Percentiles rank a stretch among this genome's conserved stretches.
Evolutionary conservation across 768 basidiomycete genomes (phyloP).

Genomic region (Candolleomyces efflorescens): DNA sequence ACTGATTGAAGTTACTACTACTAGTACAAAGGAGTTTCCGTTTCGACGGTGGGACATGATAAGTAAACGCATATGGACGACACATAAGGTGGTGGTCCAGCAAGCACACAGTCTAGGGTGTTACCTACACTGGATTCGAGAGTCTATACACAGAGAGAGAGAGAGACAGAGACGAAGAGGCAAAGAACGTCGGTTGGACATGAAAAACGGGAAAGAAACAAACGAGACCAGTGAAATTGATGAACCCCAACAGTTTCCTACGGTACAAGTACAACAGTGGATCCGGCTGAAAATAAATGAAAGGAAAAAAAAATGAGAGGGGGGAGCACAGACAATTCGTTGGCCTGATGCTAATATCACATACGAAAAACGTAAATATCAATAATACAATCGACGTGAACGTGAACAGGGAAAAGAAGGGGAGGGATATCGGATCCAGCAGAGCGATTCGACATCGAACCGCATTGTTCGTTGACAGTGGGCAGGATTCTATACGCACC

Average conservation of each 20-base stretch:
- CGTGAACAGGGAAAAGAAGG: not conserved
- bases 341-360: not conserved
- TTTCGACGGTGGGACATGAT: not conserved
- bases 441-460: not conserved
- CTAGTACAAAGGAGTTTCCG: too few relatives aligned
- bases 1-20: too few relatives aligned
- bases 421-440: not conserved
- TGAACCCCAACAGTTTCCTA: not conserved
- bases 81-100: not conserved
- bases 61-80: not conserved
- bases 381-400: conserved; percentile 1
- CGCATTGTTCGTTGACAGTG: not conserved
- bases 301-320: not conserved
- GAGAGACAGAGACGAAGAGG: not conserved
- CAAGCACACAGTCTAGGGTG: conserved; percentile 1
- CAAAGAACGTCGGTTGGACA: not conserved
- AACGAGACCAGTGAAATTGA: not conserved
- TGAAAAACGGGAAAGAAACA: not conserved
- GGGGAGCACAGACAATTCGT: conserved; percentile 2
- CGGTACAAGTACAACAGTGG: not conserved
- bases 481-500: too few relatives aligned
- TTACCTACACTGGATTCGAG: not conserved
- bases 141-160: conserved; percentile 1
- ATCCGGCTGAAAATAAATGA: not conserved
- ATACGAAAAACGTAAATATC: not conserved